phyloP scores from a whole-genome alignment of 495 filamentous ascomycete species.

The Daldinia grandis region DNA sequence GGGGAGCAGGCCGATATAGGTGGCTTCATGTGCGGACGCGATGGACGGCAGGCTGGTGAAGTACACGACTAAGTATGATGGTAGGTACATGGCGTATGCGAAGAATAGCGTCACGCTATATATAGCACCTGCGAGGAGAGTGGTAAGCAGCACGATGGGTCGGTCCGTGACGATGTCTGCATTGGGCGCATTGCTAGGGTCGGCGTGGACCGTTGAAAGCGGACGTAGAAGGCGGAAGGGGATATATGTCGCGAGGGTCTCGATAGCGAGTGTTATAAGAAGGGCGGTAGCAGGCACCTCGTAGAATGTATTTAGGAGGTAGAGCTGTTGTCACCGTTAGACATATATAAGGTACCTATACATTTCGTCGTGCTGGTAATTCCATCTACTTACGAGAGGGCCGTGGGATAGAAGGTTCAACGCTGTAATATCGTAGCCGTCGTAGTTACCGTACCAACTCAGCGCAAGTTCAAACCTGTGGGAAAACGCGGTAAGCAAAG shows the following conservation, averaged over 20 bases:
- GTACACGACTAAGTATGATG: slow-evolving; percentile 70
- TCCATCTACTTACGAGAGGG: slow-evolving; percentile 62
- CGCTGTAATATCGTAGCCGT: slow-evolving; percentile 74
- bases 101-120: slow-evolving; percentile 72
- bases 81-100: slow-evolving; percentile 71
- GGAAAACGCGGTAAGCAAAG: slow-evolving; percentile 19
- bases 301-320: slow-evolving; percentile 80
- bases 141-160: slow-evolving; percentile 67
- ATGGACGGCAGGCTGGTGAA: slow-evolving; percentile 74
- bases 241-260: slow-evolving; percentile 69
- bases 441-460: slow-evolving; percentile 75
- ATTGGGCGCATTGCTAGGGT: slow-evolving; percentile 68
- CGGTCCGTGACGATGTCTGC: slow-evolving; percentile 74
- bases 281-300: slow-evolving; percentile 65
- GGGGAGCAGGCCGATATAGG: slow-evolving; percentile 65
- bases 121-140: slow-evolving; percentile 69
- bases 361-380: background rate
- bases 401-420: slow-evolving; percentile 74
- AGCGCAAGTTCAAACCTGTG: slow-evolving; percentile 70
- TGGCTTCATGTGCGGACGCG: slow-evolving; percentile 66
- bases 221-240: slow-evolving; percentile 77
- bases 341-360: background rate
- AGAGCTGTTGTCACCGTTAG: slow-evolving; percentile 55
- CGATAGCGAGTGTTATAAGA: slow-evolving; percentile 65
- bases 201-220: slow-evolving; percentile 66